Conservation (phyloP, 23 red algal genomes). For the Gracilariopsis chorda region DNA sequence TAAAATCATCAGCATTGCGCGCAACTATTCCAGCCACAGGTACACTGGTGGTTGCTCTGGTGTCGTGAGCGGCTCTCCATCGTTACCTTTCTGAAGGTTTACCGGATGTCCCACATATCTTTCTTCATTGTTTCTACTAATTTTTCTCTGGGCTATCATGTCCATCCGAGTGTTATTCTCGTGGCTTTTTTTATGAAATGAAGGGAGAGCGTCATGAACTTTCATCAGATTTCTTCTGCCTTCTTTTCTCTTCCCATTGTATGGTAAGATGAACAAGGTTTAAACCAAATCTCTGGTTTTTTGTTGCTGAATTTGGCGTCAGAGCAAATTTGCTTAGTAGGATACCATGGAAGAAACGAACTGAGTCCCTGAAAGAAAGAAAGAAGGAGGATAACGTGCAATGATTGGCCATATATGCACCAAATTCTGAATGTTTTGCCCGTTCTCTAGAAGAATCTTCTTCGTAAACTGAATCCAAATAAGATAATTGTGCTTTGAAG, state of each 20-base stretch:
- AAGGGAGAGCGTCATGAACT: not conserved
- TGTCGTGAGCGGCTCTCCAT: conserved; percentile 16
- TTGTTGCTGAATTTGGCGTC: conserved; percentile 45
- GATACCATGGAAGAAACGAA: conserved; percentile 88
- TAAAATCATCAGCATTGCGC: conserved; percentile 53
- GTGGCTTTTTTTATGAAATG: not conserved
- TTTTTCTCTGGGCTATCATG: not conserved
- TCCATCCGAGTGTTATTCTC: not conserved
- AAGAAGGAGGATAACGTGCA: conserved; percentile 63
- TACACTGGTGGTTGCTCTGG: not conserved
- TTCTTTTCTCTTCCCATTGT: conserved; percentile 68
- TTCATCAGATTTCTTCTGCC: not conserved
- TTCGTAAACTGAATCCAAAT: conserved; percentile 91
- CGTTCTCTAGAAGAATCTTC: conserved; percentile 93
- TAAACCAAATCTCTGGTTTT: conserved; percentile 73
- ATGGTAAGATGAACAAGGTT: conserved; percentile 85
- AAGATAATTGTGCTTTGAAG: conserved; percentile 68
- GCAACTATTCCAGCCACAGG: not conserved
- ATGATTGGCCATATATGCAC: conserved; percentile 95
- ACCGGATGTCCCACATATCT: conserved; percentile 4
- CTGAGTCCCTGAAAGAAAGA: conserved; percentile 73
- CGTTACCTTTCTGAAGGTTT: conserved; percentile 34
- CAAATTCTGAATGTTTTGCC: conserved; percentile 73
- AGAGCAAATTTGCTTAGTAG: conserved; percentile 57
- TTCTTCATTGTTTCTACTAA: not conserved